These are phyloP conservation scores for Fusarium chaquense DNA, from an alignment of 2,329 filamentous ascomycete genomes.

Conservation along the genomic window DNA sequence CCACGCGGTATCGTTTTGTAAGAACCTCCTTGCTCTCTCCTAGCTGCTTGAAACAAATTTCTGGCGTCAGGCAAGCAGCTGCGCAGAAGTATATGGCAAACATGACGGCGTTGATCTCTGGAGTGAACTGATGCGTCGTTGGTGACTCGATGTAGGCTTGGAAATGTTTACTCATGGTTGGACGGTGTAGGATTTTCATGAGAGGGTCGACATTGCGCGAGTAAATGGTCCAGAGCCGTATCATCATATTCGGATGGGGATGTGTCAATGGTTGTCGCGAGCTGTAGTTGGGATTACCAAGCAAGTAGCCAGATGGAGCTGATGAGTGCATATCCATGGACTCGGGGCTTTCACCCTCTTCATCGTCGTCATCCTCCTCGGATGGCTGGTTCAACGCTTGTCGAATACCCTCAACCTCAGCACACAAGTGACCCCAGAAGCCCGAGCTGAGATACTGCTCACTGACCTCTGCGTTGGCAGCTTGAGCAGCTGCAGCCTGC, in stretches of 20 bases:
- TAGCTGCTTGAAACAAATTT: constrained; percentile 50
- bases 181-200: constrained; percentile 60
- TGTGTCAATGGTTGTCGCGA: constrained; percentile 47
- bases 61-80: constrained; percentile 51
- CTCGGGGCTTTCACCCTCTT: constrained; percentile 50
- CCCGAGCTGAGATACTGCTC: constrained; percentile 57
- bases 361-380: constrained; percentile 54
- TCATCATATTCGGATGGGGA: constrained; percentile 55
- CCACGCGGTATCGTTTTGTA: constrained; percentile 49
- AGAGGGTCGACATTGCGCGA: constrained; percentile 58
- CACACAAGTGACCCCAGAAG: constrained; percentile 59
- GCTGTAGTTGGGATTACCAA: constrained; percentile 46
- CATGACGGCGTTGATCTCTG: constrained; percentile 53
- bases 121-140: constrained; percentile 28
- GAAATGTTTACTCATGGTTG: constrained; percentile 51
- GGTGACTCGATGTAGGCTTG: constrained; percentile 45
- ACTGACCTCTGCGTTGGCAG: constrained; percentile 39
- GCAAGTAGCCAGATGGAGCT: constrained; percentile 47
- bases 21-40: constrained; percentile 53
- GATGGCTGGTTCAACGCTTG: constrained; percentile 59
- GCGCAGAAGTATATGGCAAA: constrained; percentile 60
- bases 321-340: constrained; percentile 43
- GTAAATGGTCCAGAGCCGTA: constrained; percentile 53
- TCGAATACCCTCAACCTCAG: constrained; percentile 60
- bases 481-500: constrained; percentile 25